A percentile compares a stretch with the other conserved stretches of the same genome.
phyloP scores from a whole-genome alignment of 805 yeast genomes.

The Ogataea methylovora region DNA sequence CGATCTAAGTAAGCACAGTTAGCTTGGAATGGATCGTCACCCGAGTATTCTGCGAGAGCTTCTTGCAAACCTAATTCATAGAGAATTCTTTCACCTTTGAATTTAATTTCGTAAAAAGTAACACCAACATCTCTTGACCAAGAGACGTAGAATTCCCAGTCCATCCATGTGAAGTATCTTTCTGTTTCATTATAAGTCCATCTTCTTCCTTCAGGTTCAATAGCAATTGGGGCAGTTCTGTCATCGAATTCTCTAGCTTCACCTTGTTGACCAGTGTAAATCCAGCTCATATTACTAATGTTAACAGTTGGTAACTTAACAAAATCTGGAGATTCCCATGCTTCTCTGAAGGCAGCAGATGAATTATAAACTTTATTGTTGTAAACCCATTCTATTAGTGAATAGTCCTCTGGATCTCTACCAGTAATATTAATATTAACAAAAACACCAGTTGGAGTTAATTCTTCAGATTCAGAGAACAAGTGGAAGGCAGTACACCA shows the following conservation, averaged over 20 bases:
- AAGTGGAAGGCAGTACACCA: conserved; percentile 1
- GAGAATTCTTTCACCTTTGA: conserved; percentile 22
- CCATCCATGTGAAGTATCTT: conserved; percentile 24
- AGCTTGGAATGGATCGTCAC: conserved; percentile 24
- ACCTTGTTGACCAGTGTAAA: conserved; percentile 11
- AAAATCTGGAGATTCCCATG: conserved; percentile 13
- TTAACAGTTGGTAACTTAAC: conserved; percentile 11
- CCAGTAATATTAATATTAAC: conserved; percentile 16
- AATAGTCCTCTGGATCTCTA: conserved; percentile 6
- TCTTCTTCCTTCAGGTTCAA: conserved; percentile 22
- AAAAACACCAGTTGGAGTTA: conserved; percentile 15
- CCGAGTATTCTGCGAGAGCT: conserved; percentile 23
- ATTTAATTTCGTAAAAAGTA: conserved; percentile 17
- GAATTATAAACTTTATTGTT: conserved; percentile 14
- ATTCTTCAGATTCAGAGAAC: conserved; percentile 13
- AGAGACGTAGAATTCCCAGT: conserved; percentile 19
- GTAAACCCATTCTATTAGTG: conserved; percentile 15
- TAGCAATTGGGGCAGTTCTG: conserved; percentile 13
- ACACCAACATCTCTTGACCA: conserved; percentile 20
- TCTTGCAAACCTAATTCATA: conserved; percentile 22
- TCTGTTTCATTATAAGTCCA: conserved; percentile 18
- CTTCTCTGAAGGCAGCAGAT: conserved; percentile 16
- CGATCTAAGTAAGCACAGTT: conserved; percentile 17
- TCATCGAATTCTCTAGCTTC: conserved; percentile 9
- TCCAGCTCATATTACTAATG: conserved; percentile 4